Percentiles rank a stretch among this genome's conserved stretches.
phyloP scores from a whole-genome alignment of 1,284 basidiomycete species.

The Ceratobasidium sp. region DNA sequence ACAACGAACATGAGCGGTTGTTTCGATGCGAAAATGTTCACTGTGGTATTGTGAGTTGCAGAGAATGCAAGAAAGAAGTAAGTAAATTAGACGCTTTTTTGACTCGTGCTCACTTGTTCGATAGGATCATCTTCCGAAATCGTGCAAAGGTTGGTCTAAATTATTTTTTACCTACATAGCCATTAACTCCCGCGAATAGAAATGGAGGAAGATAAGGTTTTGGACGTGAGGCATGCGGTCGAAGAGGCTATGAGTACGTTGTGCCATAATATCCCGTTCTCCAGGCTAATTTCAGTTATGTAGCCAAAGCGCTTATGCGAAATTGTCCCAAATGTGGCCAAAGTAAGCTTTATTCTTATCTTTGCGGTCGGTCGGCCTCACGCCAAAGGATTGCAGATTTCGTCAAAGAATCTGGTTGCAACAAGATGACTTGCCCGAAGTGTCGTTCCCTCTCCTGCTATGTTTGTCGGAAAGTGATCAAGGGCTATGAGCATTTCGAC shows the following conservation, averaged over 20 bases:
- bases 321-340: slow-evolving; percentile 84
- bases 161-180: slow-evolving; percentile 2
- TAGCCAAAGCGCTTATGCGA: slow-evolving; percentile 82
- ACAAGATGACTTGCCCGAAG: slow-evolving; percentile 80
- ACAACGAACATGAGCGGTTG: slow-evolving; percentile 78
- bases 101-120: background rate
- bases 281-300: slow-evolving; percentile 36
- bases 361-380: slow-evolving; percentile 13
- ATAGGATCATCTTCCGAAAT: slow-evolving; percentile 86
- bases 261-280: background rate
- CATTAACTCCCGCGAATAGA: slow-evolving; percentile 57
- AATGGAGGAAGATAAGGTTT: slow-evolving; percentile 72
- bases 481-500: slow-evolving; percentile 82
- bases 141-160: slow-evolving; percentile 71
- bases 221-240: slow-evolving; percentile 77
- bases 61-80: slow-evolving; percentile 77
- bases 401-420: slow-evolving; percentile 79
- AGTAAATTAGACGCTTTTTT: slow-evolving; percentile 49
- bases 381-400: slow-evolving; percentile 64
- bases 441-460: slow-evolving; percentile 81
- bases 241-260: slow-evolving; percentile 89
- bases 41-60: slow-evolving; percentile 78
- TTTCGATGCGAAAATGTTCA: slow-evolving; percentile 79
- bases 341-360: slow-evolving; percentile 57
- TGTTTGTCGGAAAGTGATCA: slow-evolving; percentile 74